These are phyloP conservation scores for Fusarium floridanum DNA, from an alignment of 2,329 filamentous ascomycete species.

Conservation along the genomic window DNA sequence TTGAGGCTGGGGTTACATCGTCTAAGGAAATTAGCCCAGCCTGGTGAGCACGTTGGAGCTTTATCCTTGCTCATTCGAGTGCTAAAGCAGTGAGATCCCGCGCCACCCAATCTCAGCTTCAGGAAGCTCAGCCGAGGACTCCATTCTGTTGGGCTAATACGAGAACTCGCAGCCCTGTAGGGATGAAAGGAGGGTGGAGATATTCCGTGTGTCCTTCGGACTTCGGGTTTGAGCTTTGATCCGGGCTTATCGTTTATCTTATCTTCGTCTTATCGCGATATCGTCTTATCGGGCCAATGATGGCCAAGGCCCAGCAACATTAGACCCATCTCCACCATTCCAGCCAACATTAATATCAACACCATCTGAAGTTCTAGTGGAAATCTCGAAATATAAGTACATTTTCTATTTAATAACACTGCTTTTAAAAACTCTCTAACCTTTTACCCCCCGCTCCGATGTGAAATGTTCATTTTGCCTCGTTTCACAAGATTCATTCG, in stretches of 20 bases:
- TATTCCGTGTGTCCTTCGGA: not conserved
- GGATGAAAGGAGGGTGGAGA: not conserved
- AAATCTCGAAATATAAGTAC: not conserved
- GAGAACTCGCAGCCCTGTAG: not conserved
- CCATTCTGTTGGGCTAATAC: not conserved
- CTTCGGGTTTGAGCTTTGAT: not conserved
- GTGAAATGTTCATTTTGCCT: no score
- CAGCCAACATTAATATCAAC: not conserved
- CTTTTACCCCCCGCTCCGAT: no score
- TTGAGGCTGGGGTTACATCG: not conserved
- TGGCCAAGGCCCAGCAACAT: fast-evolving
- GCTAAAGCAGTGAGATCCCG: not conserved
- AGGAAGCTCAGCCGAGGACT: not conserved
- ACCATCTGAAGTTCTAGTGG: not conserved
- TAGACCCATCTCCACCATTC: not conserved
- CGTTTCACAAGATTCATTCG: no score
- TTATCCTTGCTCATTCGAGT: not conserved
- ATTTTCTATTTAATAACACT: not conserved
- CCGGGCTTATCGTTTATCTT: not conserved
- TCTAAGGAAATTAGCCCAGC: not conserved
- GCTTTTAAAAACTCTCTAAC: no score
- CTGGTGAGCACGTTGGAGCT: not conserved
- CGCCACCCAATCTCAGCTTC: not conserved
- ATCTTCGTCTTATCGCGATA: not conserved
- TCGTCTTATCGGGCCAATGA: not conserved